Evolutionary conservation across 2,329 filamentous ascomycete genomes (phyloP).

Genomic region (Colletotrichum caudatum): DNA sequence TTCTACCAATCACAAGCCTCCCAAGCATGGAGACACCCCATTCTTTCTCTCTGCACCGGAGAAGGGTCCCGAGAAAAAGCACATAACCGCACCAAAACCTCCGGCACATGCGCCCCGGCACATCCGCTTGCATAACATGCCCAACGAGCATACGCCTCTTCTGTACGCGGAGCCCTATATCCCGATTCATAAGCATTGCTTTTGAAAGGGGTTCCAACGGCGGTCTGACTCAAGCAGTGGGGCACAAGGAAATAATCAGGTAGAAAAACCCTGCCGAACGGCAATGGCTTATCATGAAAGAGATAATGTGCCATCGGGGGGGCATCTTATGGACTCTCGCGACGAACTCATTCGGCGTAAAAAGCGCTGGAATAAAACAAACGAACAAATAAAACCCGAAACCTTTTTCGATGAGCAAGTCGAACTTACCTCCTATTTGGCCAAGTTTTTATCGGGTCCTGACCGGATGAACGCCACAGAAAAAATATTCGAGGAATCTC

Average conservation of each 20-base stretch:
- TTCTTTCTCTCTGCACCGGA: neutral
- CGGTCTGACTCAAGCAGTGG: neutral
- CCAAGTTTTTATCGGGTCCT: neutral
- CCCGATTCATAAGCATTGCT: neutral
- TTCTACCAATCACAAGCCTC: neutral
- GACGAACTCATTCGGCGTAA: neutral
- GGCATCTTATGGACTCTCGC: no score
- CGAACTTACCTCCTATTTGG: neutral
- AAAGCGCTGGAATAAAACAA: neutral
- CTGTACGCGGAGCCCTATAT: neutral
- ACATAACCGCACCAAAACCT: neutral
- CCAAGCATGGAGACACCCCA: neutral
- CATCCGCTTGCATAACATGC: neutral
- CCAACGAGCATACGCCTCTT: neutral
- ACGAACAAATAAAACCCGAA: neutral
- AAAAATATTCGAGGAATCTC: neutral
- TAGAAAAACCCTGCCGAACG: neutral
- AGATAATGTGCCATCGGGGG: neutral
- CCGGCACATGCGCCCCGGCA: neutral
- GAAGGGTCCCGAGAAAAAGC: neutral
- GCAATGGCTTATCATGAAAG: neutral
- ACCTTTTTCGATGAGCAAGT: neutral
- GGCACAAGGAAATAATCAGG: neutral
- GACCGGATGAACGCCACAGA: neutral
- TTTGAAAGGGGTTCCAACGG: neutral